Evolutionary conservation across 2,329 filamentous ascomycete species (phyloP), one percentile per base, ranked within the genome.

Genomic region (Aspergillus floridensis): DNA sequence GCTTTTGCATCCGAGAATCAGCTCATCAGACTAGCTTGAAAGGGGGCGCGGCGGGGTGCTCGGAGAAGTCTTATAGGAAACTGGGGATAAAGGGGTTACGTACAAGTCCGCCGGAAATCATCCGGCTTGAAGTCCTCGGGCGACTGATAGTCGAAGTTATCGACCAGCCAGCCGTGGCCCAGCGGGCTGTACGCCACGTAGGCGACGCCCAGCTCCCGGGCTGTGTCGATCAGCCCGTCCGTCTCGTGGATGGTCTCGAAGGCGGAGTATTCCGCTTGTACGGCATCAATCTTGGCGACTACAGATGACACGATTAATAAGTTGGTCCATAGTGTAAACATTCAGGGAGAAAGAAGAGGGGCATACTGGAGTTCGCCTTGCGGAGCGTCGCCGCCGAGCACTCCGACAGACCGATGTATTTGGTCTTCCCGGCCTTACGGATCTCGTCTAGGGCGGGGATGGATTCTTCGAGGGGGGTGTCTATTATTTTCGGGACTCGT

Each of bases 371-470:
- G 56, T 79, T 76, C 0, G 79, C 80, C 58, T 78, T 79, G 22
- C 77, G 76, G 5, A 81, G 63, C 0, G 79, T 81, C 1, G 67
- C 66, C 0, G 78, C 78, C 2, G 79, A 81, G 60, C 79, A 80
- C 57, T 81, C 80, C 0, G 78, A 81, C 0, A 82, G 71, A 12
- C 79, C 80, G 53, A 81, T 81, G 55, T 80, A 81, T 66, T 80
- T 81, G 16, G 79, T 80, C 66, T 80, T 81, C 4, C 79, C 79
- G 0, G 74, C 73, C 57, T 74, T 76, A 46, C 79, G 77, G 53
- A 82, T 73, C 53, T 76, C 75, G 59, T 82, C 79, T 0, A 82
- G 74, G 0, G 80, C 78, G 0, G 74, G 60, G 32, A 82, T 81
- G 0, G 80, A 81, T 48, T 81, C 78, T 53, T 80, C 77, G 0